phyloP scores from a whole-genome alignment of 2,329 filamentous ascomycete genomes.

The Coleophoma cylindrospora region DNA sequence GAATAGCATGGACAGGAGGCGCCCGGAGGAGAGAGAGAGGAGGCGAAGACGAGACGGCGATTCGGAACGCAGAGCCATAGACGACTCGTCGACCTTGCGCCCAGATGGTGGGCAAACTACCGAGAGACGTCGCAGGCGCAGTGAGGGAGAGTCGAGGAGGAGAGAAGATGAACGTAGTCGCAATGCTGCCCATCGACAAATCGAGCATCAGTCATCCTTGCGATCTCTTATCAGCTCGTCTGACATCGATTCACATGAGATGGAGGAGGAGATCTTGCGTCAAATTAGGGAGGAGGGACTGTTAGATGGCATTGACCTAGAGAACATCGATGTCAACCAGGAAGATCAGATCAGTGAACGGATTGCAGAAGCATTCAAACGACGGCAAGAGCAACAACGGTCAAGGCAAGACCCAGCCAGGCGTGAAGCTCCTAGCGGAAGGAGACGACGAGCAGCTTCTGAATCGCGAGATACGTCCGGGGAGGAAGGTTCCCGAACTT shows the following conservation, averaged over 20 bases:
- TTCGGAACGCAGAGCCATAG: conserved; percentile 20
- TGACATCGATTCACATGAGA: conserved; percentile 69
- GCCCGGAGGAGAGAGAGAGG: conserved; percentile 19
- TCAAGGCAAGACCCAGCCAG: conserved; percentile 41
- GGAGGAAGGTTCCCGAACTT: conserved; percentile 14
- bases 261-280: conserved; percentile 82
- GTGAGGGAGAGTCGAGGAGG: conserved; percentile 16
- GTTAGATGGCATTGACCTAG: conserved; percentile 81
- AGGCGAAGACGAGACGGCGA: conserved; percentile 26
- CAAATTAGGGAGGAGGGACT: conserved; percentile 87
- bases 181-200: conserved; percentile 40
- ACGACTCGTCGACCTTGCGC: conserved; percentile 10
- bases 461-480: conserved; percentile 21
- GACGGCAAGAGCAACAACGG: conserved; percentile 60
- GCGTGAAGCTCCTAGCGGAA: conserved; percentile 33
- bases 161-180: conserved; percentile 19
- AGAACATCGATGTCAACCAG: conserved; percentile 76
- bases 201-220: conserved; percentile 88
- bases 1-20: conserved; percentile 19
- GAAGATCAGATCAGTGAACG: conserved; percentile 88
- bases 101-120: conserved; percentile 13
- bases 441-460: conserved; percentile 19
- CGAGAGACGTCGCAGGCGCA: conserved; percentile 18
- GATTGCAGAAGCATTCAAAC: conserved; percentile 83
- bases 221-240: conserved; percentile 78